Conservation (phyloP, 495 filamentous ascomycete genomes). For the Physcia stellaris region DNA sequence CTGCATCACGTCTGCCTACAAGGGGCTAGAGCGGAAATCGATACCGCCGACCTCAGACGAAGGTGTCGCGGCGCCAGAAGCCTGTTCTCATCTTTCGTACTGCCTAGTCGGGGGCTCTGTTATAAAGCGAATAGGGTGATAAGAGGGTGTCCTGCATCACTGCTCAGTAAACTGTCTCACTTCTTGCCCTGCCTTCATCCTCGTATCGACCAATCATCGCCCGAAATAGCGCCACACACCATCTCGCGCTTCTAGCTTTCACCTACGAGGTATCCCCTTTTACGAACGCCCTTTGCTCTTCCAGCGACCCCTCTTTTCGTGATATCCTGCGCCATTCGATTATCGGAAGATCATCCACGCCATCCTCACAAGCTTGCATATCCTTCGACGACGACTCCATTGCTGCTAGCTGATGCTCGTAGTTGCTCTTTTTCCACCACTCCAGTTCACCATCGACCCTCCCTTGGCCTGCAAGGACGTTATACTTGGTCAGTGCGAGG, state of each 20-base stretch:
- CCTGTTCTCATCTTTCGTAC: too few species aligned
- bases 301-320: neutral
- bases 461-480: neutral
- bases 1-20: too few species aligned
- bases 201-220: conserved; percentile 1
- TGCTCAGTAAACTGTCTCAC: neutral
- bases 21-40: too few species aligned
- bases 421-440: too few species aligned
- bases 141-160: conserved; percentile 4
- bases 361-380: conserved; percentile 14
- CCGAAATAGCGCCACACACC: conserved; percentile 1
- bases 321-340: neutral
- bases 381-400: conserved; percentile 1
- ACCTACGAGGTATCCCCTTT: too few species aligned
- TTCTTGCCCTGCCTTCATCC: neutral
- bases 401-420: too few species aligned
- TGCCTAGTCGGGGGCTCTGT: too few species aligned
- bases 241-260: neutral
- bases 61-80: too few species aligned
- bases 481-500: neutral
- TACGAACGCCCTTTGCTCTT: neutral
- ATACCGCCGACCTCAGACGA: too few species aligned
- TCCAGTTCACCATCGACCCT: too few species aligned
- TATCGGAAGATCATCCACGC: neutral
- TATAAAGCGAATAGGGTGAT: too few species aligned